Evolutionary conservation across 2,329 filamentous ascomycete genomes (phyloP).

Genomic region (Fusarium sp.): DNA sequence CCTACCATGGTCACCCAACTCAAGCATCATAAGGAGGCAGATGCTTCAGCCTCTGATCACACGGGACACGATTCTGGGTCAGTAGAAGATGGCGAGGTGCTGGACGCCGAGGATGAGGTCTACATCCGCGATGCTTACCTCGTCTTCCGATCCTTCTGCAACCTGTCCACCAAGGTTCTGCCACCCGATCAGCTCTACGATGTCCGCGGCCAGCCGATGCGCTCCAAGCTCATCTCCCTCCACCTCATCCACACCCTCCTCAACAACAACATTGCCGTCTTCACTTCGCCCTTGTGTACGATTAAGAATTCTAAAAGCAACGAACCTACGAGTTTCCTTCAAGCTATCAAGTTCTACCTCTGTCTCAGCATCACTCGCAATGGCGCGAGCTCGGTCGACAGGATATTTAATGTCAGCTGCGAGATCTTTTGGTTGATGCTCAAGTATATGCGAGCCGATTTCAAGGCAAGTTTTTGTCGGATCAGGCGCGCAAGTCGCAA

Average conservation of each 20-base stretch:
- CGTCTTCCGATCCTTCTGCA: constrained; percentile 97
- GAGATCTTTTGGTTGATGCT: constrained; percentile 99
- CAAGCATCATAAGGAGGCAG: constrained; percentile 59
- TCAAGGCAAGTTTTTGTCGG: constrained; percentile 74
- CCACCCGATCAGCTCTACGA: constrained; percentile 93
- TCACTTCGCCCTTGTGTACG: constrained; percentile 90
- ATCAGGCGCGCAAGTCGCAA: neutral
- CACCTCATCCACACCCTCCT: constrained; percentile 95
- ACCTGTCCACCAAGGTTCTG: constrained; percentile 92
- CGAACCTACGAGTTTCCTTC: constrained; percentile 88
- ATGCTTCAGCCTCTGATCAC: constrained; percentile 63
- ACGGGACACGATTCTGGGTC: constrained; percentile 65
- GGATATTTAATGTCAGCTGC: constrained; percentile 93
- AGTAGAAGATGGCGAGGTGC: constrained; percentile 68
- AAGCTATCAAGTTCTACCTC: constrained; percentile 96
- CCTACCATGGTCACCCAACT: constrained; percentile 75
- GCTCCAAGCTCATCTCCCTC: constrained; percentile 93
- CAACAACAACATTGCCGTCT: constrained; percentile 92
- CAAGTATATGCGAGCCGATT: constrained; percentile 89
- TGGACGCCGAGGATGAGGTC: constrained; percentile 88
- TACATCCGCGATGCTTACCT: constrained; percentile 98
- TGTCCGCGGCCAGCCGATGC: constrained; percentile 93
- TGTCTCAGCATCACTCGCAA: constrained; percentile 96
- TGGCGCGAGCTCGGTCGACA: constrained; percentile 90
- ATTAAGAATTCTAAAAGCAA: constrained; percentile 92